Evolutionary conservation across 208 protist genomes (phyloP), one percentile per base, ranked within the genome.

Genomic region (Balamuthia mandrillaris): DNA sequence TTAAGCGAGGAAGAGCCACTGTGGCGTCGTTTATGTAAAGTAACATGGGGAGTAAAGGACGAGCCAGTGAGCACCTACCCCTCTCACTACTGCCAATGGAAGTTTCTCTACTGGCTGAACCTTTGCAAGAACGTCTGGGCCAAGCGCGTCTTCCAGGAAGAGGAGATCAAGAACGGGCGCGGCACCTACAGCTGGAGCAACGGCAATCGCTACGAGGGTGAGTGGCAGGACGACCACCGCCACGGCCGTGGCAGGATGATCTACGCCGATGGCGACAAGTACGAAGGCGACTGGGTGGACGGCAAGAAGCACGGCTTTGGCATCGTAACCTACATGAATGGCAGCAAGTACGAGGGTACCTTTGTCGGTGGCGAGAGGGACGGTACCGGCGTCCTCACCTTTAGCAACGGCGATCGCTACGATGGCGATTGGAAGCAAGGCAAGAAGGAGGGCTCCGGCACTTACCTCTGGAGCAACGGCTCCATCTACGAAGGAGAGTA

Each of bases 401-500:
- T 72, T 41, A 72, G 61, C 61, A 72, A 72, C 61, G 47, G 47
- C n/a, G 61, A 72, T 41, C 41, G 61, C 37, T 72, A 72, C n/a
- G 61, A 72, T 45, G 61, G 61, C 5, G 61, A 72, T 21, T 72
- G 61, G 61, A 72, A 72, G 61, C 61, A 72, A 27, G 61, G 61
- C 2, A 72, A 78, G 42, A 78, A 78, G 68, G 44, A 88, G 47
- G 86, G 86, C n/a, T 74, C 72, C 52, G 86, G 86, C 41, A 85
- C 75, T 4, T 63, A 65, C 44, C 60, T 49, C 2, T 88, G 78
- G 81, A 39, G 68, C 70, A 86, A 86, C 81, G 86, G 86, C 2
- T 35, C 42, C 42, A 72, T 68, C 39, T 88, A 88, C 56, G 49
- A 78, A 27, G 86, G 86, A 24, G 54, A 88, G 21, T 88, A 78